Conservation (phyloP, 2,329 filamentous ascomycete genomes). For the Alternaria solani region DNA sequence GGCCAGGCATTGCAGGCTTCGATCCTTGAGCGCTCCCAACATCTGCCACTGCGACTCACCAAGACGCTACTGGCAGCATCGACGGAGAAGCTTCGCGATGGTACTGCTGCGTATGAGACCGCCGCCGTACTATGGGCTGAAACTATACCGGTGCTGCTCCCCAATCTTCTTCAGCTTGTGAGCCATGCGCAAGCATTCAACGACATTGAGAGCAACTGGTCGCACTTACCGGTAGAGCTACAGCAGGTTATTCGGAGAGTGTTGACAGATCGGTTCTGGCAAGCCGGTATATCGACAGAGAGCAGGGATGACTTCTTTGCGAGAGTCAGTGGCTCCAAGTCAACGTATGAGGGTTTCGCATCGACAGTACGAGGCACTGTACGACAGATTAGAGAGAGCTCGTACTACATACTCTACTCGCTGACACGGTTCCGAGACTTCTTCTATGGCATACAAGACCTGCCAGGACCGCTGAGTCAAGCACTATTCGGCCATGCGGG, state of each 20-base stretch:
- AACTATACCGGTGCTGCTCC: conserved; percentile 81
- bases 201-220: conserved; percentile 80
- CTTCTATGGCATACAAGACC: conserved; percentile 88
- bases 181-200: conserved; percentile 92
- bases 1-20: conserved; percentile 80
- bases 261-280: conserved; percentile 95
- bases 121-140: conserved; percentile 86
- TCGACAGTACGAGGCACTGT: conserved; percentile 91
- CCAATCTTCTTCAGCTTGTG: conserved; percentile 83
- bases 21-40: conserved; percentile 77
- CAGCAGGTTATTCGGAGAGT: conserved; percentile 80
- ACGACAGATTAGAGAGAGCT: conserved; percentile 87
- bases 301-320: conserved; percentile 98
- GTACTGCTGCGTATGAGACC: conserved; percentile 74
- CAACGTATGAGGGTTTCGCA: conserved; percentile 89
- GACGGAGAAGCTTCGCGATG: conserved; percentile 84
- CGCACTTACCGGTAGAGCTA: conserved; percentile 76
- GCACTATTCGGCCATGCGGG: conserved; percentile 84
- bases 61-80: conserved; percentile 93
- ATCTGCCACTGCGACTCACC: conserved; percentile 82
- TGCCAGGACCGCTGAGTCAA: conserved; percentile 82
- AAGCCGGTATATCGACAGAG: conserved; percentile 93
- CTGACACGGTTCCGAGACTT: conserved; percentile 86
- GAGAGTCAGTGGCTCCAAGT: conserved; percentile 85
- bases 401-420: conserved; percentile 93